Base-by-base conservation (phyloP, 1,139 yeast genomes). In the Protomyces macrosporus region DNA sequence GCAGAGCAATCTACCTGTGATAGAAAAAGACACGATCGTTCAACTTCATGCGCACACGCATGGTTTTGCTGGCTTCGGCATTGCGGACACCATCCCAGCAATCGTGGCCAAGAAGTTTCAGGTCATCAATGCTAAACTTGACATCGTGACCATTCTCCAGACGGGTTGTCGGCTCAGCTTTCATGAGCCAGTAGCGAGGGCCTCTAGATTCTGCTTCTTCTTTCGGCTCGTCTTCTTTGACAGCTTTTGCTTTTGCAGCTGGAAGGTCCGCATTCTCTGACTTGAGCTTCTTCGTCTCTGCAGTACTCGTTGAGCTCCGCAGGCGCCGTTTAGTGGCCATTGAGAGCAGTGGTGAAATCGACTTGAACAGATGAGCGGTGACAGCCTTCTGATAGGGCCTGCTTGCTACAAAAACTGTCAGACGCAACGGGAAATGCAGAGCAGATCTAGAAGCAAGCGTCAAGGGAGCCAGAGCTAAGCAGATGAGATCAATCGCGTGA, bases 31-130 rank as follows among this genome's bases (percentile, higher is more conserved):
- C 78, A 6, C 75, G 59, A 64, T 82, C 85, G 12, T 78, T 81
- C 48, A 68, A 67, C 23, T 71, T 67, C 85, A 82, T 82, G 55
- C 74, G 72, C 34, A 76, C 50, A 30, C 64, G 69, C 79, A 82
- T 76, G 65, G 78, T 77, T 67, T 81, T 82, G 65, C 79, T 75
- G 1, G 85, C 85, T 70, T 82, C 85, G 65, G 78, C 77, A 70
- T 82, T 82, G 57, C 86, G 74, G 4, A 82, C 85, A 0, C 86
- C 85, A 65, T 81, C 83, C 85, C 85, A 82, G 23, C 80, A 76
- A 51, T 81, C 81, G 10, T 59, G 66, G 3, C 72, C 74, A 30
- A 75, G 77, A 7, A 72, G 68, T 30, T 76, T 70, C n/a, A 82
- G 71, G 51, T 78, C 82, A 14, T 74, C 74, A 7, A 82, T 73